These are phyloP conservation scores for Lipomyces kockii DNA, from an alignment of 805 yeast genomes.

Conservation along the genomic window DNA sequence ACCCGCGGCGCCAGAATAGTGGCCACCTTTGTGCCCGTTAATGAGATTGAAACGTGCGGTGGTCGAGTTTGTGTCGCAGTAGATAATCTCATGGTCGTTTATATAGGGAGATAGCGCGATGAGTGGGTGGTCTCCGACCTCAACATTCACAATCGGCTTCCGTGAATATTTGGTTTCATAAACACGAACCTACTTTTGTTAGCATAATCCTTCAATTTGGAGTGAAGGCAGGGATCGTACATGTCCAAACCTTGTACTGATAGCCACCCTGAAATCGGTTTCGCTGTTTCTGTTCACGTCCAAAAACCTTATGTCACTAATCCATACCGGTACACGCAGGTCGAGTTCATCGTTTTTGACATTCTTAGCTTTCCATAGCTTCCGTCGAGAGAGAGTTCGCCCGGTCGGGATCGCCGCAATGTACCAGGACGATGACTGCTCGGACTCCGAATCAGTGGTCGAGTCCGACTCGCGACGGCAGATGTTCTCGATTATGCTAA, in stretches of 20 bases:
- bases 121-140: constrained; percentile 61
- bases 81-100: constrained; percentile 56
- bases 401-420: constrained; percentile 13
- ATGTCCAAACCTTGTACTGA: constrained; percentile 74
- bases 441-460: neutral
- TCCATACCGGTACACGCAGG: constrained; percentile 82
- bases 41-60: constrained; percentile 60
- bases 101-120: constrained; percentile 48
- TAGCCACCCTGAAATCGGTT: constrained; percentile 57
- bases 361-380: constrained; percentile 73
- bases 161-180: constrained; percentile 73
- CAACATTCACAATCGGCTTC: constrained; percentile 65
- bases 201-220: neutral
- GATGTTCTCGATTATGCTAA: constrained; percentile 21
- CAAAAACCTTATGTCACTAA: constrained; percentile 60
- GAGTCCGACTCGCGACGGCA: constrained; percentile 2
- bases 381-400: constrained; percentile 13
- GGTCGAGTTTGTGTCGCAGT: constrained; percentile 72
- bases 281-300: constrained; percentile 43
- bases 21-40: constrained; percentile 64
- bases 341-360: constrained; percentile 81
- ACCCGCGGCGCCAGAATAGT: constrained; percentile 73
- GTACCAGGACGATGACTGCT: constrained; percentile 9
- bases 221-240: neutral
- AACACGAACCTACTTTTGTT: constrained; percentile 49